Evolutionary conservation across 306 rosid species (phyloP).

Genomic region (Canavalia ensiformis): DNA sequence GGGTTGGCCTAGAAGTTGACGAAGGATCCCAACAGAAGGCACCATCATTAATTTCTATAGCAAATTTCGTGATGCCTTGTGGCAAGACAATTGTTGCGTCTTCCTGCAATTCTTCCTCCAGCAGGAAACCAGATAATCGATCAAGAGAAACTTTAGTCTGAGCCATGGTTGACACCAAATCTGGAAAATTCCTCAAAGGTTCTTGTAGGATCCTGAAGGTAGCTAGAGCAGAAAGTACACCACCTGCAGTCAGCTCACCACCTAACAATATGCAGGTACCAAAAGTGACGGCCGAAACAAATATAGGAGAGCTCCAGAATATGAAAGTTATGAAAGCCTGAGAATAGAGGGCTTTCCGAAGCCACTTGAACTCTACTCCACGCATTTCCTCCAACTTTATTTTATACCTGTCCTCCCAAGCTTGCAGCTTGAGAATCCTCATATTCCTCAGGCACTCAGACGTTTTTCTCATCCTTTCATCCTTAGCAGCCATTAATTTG

Average conservation of each 20-base stretch:
- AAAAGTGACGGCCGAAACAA: slow-evolving; percentile 95
- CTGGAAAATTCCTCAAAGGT: slow-evolving; percentile 97
- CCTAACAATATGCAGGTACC: slow-evolving; percentile 91
- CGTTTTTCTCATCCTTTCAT: slow-evolving; percentile 98
- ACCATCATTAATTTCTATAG: slow-evolving; percentile 88
- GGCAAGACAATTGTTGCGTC: slow-evolving; percentile 90
- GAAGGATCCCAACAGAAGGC: slow-evolving; percentile 85
- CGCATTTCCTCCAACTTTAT: slow-evolving; percentile 90
- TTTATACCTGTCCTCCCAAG: slow-evolving; percentile 95
- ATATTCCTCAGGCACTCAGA: slow-evolving; percentile 95
- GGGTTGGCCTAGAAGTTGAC: slow-evolving; percentile 79
- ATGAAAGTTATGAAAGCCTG: slow-evolving; percentile 98
- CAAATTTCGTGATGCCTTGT: slow-evolving; percentile 69
- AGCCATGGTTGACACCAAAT: slow-evolving; percentile 98
- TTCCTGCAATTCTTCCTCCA: slow-evolving; percentile 92
- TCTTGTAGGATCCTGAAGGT: slow-evolving; percentile 99
- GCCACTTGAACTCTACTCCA: slow-evolving; percentile 94
- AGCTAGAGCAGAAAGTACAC: slow-evolving; percentile 98
- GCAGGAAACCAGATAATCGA: slow-evolving; percentile 87
- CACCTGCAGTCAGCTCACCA: slow-evolving; percentile 84
- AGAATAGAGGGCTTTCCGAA: slow-evolving; percentile 90
- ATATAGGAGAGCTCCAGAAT: slow-evolving; percentile 99
- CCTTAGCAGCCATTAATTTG: slow-evolving; percentile 96
- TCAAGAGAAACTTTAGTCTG: slow-evolving; percentile 99
- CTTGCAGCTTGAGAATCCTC: slow-evolving; percentile 98